phyloP scores from a whole-genome alignment of 768 basidiomycete genomes.

The Amanita rimosa region DNA sequence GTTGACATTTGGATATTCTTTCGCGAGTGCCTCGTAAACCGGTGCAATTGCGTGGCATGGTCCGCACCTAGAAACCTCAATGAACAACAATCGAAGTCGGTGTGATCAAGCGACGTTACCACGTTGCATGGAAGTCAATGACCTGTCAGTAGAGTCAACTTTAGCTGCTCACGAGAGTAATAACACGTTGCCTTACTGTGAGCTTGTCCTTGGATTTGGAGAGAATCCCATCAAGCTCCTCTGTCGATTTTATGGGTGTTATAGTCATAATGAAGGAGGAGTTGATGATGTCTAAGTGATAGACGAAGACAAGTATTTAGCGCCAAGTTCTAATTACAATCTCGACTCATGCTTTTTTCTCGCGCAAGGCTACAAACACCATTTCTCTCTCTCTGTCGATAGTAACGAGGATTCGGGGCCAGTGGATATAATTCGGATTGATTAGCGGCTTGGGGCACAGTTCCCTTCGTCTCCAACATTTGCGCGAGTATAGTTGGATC shows the following conservation, averaged over 20 bases:
- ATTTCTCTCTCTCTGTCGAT: neutral
- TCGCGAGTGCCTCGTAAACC: constrained; percentile 55
- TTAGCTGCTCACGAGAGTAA: neutral
- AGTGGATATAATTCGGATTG: neutral
- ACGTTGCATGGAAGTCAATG: constrained; percentile 81
- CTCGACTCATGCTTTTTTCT: neutral
- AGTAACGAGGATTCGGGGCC: constrained; percentile 1
- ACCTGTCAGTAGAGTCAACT: constrained; percentile 31
- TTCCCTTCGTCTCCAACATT: neutral
- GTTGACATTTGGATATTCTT: constrained; percentile 57
- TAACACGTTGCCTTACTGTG: constrained; percentile 29
- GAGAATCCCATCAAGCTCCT: constrained; percentile 51
- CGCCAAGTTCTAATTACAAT: neutral
- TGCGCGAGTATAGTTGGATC: neutral
- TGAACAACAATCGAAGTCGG: neutral
- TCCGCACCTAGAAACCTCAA: constrained; percentile 53
- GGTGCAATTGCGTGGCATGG: constrained; percentile 83
- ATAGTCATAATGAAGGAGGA: constrained; percentile 31
- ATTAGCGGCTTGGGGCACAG: neutral
- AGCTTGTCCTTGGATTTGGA: constrained; percentile 51
- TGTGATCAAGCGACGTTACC: constrained; percentile 29
- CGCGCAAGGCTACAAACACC: neutral
- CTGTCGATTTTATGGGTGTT: constrained; percentile 49
- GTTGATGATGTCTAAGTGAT: neutral
- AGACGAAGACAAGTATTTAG: neutral